Evolutionary conservation across 495 filamentous ascomycete species (phyloP), one percentile per base, ranked within the genome.

Genomic region (Aspergillus carlsbadensis): DNA sequence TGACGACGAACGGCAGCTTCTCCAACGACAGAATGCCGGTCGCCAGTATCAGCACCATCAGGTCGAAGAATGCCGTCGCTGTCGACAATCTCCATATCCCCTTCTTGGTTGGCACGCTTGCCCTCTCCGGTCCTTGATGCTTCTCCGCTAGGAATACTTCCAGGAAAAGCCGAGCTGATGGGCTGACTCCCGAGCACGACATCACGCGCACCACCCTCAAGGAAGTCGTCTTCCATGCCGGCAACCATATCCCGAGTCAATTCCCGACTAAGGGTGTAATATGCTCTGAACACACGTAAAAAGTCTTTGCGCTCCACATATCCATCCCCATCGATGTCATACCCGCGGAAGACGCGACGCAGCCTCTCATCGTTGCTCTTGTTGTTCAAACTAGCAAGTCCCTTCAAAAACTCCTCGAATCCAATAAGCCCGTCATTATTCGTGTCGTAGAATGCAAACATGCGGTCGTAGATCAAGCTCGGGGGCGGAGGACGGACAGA

Each of bases 401-500:
- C 94, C 35, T 84, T 83, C 22, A 96, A 68, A 65, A 97, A 98
- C 62, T 98, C 95, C 49, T 89, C 83, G 61, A 98, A 97, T n/a
- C 90, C 89, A 62, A 99, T 96, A 10, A 95, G 72, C 8, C 87
- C 90, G 63, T 98, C 89, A 31, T 83, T 78, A 64, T 98, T 90
- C 37, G 85, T 88, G 64, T 98, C 95, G 69, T 96, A 99, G 69
- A 96, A 97, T 31, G 88, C 83, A 72, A 99, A 99, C 82, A 96
- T 89, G 53, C 94, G 87, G 72, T 98, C 92, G 63, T 96, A 92
- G 40, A 98, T 88, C 3, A 96, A 78, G 69, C 93, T 96, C 5
- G 93, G 91, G 5, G 88, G 81, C 10, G 87, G 84, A 13, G 88
- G 86, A 29, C 86, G 80, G 55, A 83, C 81, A n/a, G 88, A 85